A percentile compares a stretch with the other conserved stretches of the same genome.
Conservation (phyloP, 2,329 filamentous ascomycete species). For the Xylariaceae sp. region DNA sequence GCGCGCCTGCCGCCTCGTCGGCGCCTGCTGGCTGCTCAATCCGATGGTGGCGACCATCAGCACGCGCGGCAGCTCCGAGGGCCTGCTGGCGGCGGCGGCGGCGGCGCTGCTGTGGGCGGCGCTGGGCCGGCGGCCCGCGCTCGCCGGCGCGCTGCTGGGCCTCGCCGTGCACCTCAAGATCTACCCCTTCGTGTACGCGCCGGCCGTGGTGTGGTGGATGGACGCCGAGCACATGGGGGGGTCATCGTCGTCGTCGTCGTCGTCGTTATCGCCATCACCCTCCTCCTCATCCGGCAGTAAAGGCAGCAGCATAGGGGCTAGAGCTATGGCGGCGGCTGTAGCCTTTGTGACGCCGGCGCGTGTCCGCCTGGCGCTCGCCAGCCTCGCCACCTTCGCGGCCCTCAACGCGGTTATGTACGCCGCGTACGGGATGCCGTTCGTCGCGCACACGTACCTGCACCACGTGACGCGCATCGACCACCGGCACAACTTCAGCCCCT, state of each 20-base stretch:
- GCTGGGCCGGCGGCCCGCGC: conserved; percentile 47
- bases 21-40: conserved; percentile 90
- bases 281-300: too few relatives aligned
- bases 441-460: conserved; percentile 87
- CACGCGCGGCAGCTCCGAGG: conserved; percentile 89
- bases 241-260: too few relatives aligned
- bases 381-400: conserved; percentile 62
- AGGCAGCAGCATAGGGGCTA: conserved; percentile 5
- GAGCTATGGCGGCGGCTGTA: conserved; percentile 17
- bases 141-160: conserved; percentile 72
- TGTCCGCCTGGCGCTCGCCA: conserved; percentile 52
- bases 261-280: too few relatives aligned
- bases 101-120: conserved; percentile 79
- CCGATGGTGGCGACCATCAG: conserved; percentile 98
- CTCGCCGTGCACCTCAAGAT: conserved; percentile 95
- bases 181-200: conserved; percentile 93
- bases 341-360: conserved; percentile 47
- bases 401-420: conserved; percentile 76
- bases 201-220: conserved; percentile 74
- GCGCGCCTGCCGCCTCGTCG: conserved; percentile 65
- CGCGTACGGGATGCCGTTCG: conserved; percentile 71
- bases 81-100: conserved; percentile 77
- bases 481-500: conserved; percentile 96
- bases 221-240: conserved; percentile 42
- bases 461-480: conserved; percentile 91